Evolutionary conservation across 371 early-diverging fungal genomes (phyloP).

Genomic region (Funneliformis caledonium): DNA sequence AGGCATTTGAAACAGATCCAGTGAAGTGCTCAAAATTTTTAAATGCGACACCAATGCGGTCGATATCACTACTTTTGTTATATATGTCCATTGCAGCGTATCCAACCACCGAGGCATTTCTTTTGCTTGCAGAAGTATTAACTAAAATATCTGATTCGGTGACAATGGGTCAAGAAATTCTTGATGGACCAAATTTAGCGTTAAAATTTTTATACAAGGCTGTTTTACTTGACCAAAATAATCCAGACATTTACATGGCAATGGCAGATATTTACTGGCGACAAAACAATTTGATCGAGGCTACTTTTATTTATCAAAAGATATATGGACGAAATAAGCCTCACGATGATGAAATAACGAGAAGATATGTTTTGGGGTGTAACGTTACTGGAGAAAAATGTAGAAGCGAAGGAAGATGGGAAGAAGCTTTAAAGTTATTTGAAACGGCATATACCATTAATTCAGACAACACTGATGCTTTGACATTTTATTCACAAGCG

Average conservation of each 20-base stretch:
- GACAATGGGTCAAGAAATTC: constrained; percentile 40
- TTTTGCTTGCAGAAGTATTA: constrained; percentile 88
- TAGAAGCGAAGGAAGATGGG: not conserved
- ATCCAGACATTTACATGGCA: constrained; percentile 90
- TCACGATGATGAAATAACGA: constrained; percentile 91
- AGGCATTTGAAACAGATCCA: constrained; percentile 16
- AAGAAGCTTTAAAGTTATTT: not conserved
- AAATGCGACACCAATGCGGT: not conserved
- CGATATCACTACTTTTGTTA: constrained; percentile 75
- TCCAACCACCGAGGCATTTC: constrained; percentile 66
- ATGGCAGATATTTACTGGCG: constrained; percentile 89
- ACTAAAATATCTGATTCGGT: constrained; percentile 72
- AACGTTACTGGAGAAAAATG: not conserved
- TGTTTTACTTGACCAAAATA: constrained; percentile 71
- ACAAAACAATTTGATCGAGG: constrained; percentile 82
- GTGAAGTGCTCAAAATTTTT: not conserved
- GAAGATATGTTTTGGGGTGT: constrained; percentile 44
- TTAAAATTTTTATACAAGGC: constrained; percentile 44
- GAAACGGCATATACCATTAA: not conserved
- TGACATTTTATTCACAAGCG: not conserved
- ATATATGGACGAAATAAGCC: constrained; percentile 85
- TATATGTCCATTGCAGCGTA: constrained; percentile 80
- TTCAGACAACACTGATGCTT: not conserved
- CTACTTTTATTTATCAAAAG: constrained; percentile 86
- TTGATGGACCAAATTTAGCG: constrained; percentile 47